phyloP scores from a whole-genome alignment of 1,139 yeast genomes.

The Hemisphaericaspora lyxosophila region DNA sequence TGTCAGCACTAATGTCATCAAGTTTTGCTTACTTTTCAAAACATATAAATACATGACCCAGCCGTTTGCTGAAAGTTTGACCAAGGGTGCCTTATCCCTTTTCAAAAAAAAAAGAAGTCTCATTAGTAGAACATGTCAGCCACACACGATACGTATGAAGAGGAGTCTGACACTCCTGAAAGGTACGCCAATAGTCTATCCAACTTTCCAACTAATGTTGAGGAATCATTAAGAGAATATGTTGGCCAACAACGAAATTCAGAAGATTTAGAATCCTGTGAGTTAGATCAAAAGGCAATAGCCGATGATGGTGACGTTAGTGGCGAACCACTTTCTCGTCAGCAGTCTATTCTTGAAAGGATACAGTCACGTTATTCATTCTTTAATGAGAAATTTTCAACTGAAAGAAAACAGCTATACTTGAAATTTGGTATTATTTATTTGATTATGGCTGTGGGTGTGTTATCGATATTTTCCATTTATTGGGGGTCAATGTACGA shows the following conservation, averaged over 20 bases:
- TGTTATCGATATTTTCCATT: conserved; percentile 35
- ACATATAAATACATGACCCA: too few relatives aligned
- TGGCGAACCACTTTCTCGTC: conserved; percentile 12
- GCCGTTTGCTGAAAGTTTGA: too few relatives aligned
- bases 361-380: conserved; percentile 19
- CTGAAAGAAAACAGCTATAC: conserved; percentile 20
- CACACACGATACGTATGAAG: background rate
- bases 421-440: conserved; percentile 20
- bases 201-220: conserved; percentile 1
- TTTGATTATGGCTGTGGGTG: conserved; percentile 28
- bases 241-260: conserved; percentile 1
- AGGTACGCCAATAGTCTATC: background rate
- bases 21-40: too few relatives aligned
- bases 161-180: background rate
- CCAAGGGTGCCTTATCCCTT: too few relatives aligned
- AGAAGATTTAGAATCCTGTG: background rate
- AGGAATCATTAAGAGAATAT: conserved; percentile 2
- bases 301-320: background rate
- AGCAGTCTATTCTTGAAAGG: conserved; percentile 17
- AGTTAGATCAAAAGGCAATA: background rate
- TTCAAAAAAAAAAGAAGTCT: background rate
- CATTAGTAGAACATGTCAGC: background rate
- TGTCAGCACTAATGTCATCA: too few relatives aligned
- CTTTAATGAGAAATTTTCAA: conserved; percentile 26
- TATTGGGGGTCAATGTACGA: conserved; percentile 47